Evolutionary conservation across 768 basidiomycete genomes (phyloP), one percentile per base, ranked within the genome.

Genomic region (Auricularia heimuer): DNA sequence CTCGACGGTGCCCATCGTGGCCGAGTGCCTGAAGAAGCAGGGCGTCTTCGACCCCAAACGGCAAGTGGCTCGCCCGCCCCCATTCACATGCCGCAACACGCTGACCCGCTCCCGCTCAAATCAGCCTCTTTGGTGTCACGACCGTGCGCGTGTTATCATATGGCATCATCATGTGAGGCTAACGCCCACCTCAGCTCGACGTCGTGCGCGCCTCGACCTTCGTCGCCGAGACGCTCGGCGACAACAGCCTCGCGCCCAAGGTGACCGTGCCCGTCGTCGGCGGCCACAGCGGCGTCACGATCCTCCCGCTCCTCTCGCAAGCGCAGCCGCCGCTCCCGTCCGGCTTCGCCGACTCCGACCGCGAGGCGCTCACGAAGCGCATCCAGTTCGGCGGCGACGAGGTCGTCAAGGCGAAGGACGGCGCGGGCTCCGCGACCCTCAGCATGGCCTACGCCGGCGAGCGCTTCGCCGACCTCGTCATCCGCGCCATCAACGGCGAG

Each of bases 191-290:
- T 29, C 24, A 60, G 56, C 83, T 98, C 67, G 97, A 99, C 74
- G 94, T 96, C 69, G 92, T 98, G 73, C 94, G 97, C 70, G 87
- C 97, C n/a, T 96, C 94, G 14, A 94, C 94, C 56, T 98, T 99
- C 73, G 89, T 95, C 61, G 81, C 93, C 33, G 92, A 94, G 75
- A 80, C 88, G 68, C 73, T 88, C 67, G 85, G 83, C 18, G 81
- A 92, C 71, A 78, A 61, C 62, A 42, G 58, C 62, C 75, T 85
- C 62, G 79, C 90, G 2, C 74, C 83, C 42, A 81, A 85, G 3
- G 74, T 92, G 69, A 76, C 81, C 67, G 89, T 98, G 63, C 94
- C 96, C 63, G 95, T 98, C 66, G 86, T 98, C 60, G 97, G 94
- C 68, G 95, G 94, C 54, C 94, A 96, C 84, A 91, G 90, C 67